These are phyloP conservation scores for Cryphonectria japonica DNA, from an alignment of 2,329 filamentous ascomycete genomes.

Conservation along the genomic window DNA sequence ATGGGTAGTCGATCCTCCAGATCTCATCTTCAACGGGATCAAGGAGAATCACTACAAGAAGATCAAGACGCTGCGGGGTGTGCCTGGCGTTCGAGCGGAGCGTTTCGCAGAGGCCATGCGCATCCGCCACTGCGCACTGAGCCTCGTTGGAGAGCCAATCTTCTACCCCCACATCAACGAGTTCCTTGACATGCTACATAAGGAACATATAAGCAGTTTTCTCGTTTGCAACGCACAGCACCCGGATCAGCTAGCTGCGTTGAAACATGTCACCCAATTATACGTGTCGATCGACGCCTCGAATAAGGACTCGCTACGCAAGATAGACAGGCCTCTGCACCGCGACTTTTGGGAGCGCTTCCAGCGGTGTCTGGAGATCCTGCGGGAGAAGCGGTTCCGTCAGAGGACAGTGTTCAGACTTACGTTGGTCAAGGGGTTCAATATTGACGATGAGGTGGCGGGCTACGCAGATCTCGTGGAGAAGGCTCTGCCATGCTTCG, in stretches of 20 bases:
- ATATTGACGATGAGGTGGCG: conserved; percentile 88
- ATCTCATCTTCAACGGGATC: conserved; percentile 87
- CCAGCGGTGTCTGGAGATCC: conserved; percentile 85
- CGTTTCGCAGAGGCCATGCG: conserved; percentile 90
- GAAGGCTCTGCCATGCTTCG: conserved; percentile 83
- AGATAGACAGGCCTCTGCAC: conserved; percentile 90
- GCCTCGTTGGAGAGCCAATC: conserved; percentile 94
- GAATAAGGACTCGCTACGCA: conserved; percentile 82
- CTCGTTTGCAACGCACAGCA: conserved; percentile 97
- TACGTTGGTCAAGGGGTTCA: conserved; percentile 97
- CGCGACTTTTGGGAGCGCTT: conserved; percentile 98
- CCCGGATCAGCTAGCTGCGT: conserved; percentile 81
- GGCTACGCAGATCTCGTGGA: conserved; percentile 91
- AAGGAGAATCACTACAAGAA: conserved; percentile 94
- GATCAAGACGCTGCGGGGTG: conserved; percentile 94
- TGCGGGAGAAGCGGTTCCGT: conserved; percentile 78
- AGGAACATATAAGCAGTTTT: conserved; percentile 87
- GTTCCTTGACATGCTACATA: conserved; percentile 81
- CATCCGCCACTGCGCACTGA: conserved; percentile 90
- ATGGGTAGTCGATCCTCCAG: conserved; percentile 90
- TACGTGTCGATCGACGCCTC: conserved; percentile 97
- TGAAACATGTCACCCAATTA: conserved; percentile 88
- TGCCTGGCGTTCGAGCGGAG: conserved; percentile 89
- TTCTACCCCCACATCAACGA: conserved; percentile 98
- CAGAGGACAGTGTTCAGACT: conserved; percentile 94